Percentiles rank a stretch among this genome's conserved stretches.
phyloP scores from a whole-genome alignment of 2,329 filamentous ascomycete genomes.

The Ustulina deusta region DNA sequence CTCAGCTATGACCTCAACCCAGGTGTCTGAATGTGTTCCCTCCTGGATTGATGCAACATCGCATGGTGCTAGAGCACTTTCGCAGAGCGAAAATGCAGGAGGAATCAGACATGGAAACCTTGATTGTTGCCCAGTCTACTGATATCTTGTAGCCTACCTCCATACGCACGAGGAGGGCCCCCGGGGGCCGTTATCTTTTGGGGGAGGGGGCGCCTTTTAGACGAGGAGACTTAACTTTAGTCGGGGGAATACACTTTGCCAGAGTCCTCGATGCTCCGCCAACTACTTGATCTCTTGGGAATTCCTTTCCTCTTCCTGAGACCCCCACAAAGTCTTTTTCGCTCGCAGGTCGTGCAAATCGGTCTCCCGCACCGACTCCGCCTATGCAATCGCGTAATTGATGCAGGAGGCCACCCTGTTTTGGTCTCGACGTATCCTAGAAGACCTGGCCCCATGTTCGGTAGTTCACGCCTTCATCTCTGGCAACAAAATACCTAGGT shows the following conservation, averaged over 20 bases:
- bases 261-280: background rate
- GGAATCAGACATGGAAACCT: background rate
- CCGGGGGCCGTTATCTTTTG: too few relatives aligned
- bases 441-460: background rate
- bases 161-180: background rate
- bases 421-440: background rate
- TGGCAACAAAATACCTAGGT: background rate
- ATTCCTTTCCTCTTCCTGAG: background rate
- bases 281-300: background rate
- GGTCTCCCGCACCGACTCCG: too few relatives aligned
- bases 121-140: background rate
- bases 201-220: too few relatives aligned
- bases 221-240: background rate
- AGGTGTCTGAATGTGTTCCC: too few relatives aligned
- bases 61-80: background rate
- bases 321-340: background rate
- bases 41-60: too few relatives aligned
- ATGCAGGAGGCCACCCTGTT: background rate
- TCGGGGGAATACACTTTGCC: background rate
- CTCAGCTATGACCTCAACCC: background rate
- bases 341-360: background rate
- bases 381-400: too few relatives aligned
- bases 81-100: background rate
- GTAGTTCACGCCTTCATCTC: background rate
- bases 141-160: background rate